Evolutionary conservation across 2,329 filamentous ascomycete genomes (phyloP).

Genomic region (Neofusicoccum cordaticola): DNA sequence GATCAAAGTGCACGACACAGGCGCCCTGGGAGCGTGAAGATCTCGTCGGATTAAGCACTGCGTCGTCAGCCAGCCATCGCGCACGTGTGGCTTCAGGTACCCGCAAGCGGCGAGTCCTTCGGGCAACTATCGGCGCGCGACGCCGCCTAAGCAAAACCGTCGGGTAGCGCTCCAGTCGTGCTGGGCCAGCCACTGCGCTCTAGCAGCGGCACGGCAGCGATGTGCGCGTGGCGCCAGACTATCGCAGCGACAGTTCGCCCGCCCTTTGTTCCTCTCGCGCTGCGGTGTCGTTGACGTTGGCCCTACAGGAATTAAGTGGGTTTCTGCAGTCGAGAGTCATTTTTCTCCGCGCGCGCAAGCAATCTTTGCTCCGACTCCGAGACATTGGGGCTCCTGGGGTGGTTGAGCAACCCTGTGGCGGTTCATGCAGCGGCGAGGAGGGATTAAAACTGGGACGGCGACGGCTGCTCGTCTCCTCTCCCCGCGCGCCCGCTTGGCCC

Average conservation of each 20-base stretch:
- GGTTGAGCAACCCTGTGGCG: not conserved
- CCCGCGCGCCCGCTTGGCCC: not conserved
- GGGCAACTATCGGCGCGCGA: not conserved
- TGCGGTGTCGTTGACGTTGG: not conserved
- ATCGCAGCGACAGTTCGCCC: not conserved
- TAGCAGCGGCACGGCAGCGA: not conserved
- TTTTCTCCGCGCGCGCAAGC: not conserved
- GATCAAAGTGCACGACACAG: not conserved
- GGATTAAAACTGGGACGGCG: not conserved
- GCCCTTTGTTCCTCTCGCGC: not conserved
- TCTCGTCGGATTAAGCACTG: constrained; percentile 3
- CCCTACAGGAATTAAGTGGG: constrained; percentile 1
- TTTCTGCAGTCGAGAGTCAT: not conserved
- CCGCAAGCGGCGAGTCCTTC: not conserved
- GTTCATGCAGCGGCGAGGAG: not conserved
- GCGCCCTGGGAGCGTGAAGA: no score
- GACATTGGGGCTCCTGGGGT: not conserved
- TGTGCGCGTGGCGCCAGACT: not conserved
- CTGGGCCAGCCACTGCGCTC: not conserved
- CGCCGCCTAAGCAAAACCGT: not conserved
- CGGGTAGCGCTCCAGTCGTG: not conserved
- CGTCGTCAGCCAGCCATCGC: constrained; percentile 1
- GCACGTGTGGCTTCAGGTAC: constrained; percentile 11
- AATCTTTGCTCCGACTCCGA: not conserved
- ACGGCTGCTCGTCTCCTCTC: not conserved